phyloP scores from a whole-genome alignment of 176 grass and related monocot species.

The Oryza brachyantha region DNA sequence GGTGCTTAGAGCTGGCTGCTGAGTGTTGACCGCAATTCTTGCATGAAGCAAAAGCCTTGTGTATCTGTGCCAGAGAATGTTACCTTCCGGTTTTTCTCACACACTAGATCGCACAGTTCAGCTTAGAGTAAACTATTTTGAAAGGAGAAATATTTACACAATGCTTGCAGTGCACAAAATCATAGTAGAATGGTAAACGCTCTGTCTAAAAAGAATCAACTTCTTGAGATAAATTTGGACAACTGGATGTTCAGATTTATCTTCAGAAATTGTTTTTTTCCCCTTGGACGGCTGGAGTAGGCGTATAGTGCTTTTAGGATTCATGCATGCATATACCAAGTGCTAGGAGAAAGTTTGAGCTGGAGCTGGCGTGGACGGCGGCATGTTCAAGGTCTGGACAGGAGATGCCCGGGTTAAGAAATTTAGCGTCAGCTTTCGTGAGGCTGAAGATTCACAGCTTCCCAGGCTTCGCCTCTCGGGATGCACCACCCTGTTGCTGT shows the following conservation, averaged over 20 bases:
- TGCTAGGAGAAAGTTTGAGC: neutral
- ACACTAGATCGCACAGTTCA: neutral
- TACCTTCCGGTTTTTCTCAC: neutral
- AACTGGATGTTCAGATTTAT: too few relatives aligned
- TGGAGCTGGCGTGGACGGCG: neutral
- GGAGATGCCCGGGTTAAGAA: constrained; percentile 25
- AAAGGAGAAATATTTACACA: neutral
- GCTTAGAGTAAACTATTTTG: neutral
- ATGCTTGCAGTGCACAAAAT: neutral
- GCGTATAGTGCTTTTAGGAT: too few relatives aligned
- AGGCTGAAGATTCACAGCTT: constrained; percentile 32
- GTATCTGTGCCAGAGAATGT: constrained; percentile 18
- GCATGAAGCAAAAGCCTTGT: neutral
- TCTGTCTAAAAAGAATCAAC: too few relatives aligned
- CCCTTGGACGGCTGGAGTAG: too few relatives aligned
- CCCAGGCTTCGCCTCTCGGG: neutral
- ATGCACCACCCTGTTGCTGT: neutral
- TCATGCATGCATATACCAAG: neutral
- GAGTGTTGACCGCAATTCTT: neutral
- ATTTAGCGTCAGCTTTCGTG: constrained; percentile 9
- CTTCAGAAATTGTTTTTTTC: too few relatives aligned
- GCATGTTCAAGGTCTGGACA: neutral
- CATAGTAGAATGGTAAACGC: too few relatives aligned
- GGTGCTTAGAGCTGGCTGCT: neutral
- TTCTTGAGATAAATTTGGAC: too few relatives aligned